These are phyloP conservation scores for Favolaschia claudopus DNA, from an alignment of 768 basidiomycete species.

Conservation along the genomic window DNA sequence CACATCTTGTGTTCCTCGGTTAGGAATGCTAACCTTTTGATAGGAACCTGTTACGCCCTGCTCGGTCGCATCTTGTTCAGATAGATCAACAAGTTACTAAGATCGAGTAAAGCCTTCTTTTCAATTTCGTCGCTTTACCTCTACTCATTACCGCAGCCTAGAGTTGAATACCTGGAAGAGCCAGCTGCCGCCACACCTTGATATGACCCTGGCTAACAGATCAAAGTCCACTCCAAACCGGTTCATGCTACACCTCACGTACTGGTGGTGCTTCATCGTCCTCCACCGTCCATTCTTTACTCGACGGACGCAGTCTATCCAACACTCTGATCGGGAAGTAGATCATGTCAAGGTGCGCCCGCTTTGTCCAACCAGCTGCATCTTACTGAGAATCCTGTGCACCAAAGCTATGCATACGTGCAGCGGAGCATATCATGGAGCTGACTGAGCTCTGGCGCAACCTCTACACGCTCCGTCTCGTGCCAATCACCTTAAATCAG, in stretches of 20 bases:
- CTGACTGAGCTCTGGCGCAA: constrained; percentile 41
- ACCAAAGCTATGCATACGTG: constrained; percentile 41
- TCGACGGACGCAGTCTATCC: constrained; percentile 10
- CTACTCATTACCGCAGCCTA: constrained; percentile 3
- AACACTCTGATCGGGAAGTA: constrained; percentile 7
- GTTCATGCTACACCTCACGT: constrained; percentile 43
- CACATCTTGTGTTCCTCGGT: neutral
- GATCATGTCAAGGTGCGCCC: constrained; percentile 32
- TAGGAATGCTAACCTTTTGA: neutral
- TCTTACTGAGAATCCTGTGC: neutral
- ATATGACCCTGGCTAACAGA: constrained; percentile 36
- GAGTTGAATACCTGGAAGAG: constrained; percentile 36
- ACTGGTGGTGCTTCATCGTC: constrained; percentile 46
- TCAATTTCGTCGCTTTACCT: neutral
- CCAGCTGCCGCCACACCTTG: constrained; percentile 32
- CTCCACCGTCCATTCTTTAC: constrained; percentile 44
- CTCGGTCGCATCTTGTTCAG: neutral
- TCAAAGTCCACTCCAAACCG: constrained; percentile 34
- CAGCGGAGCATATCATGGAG: constrained; percentile 44
- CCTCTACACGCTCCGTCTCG: constrained; percentile 45
- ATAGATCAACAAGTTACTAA: constrained; percentile 26
- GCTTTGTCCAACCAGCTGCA: no score
- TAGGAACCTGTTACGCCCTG: neutral
- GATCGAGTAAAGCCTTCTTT: constrained; percentile 28
- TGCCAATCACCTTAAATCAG: constrained; percentile 44